Evolutionary conservation across 2,329 filamentous ascomycete species (phyloP).

Genomic region (Aspergillus japonicus): DNA sequence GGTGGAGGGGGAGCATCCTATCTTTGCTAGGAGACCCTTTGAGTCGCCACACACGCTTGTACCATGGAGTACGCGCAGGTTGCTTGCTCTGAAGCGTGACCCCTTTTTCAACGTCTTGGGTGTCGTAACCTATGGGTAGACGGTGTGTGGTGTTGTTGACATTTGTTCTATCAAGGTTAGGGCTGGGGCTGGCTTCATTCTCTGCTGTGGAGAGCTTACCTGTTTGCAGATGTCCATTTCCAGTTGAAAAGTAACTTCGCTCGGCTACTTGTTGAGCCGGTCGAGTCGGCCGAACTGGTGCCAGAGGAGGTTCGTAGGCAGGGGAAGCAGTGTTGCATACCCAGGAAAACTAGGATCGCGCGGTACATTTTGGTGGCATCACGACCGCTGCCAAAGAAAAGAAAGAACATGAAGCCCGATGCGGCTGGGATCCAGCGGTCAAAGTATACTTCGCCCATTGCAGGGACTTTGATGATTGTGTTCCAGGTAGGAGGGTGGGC

Average conservation of each 20-base stretch:
- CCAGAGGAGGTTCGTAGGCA: constrained; percentile 19
- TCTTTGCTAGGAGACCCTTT: constrained; percentile 8
- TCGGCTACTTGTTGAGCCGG: constrained; percentile 28
- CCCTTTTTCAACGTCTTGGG: constrained; percentile 26
- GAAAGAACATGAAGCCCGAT: constrained; percentile 56
- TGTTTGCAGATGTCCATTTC: constrained; percentile 16
- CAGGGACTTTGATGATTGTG: constrained; percentile 49
- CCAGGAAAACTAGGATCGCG: constrained; percentile 43
- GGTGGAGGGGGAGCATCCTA: constrained; percentile 14
- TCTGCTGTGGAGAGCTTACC: constrained; percentile 13
- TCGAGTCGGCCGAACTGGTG: constrained; percentile 7
- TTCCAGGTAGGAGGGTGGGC: constrained; percentile 55
- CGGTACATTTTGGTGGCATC: constrained; percentile 60
- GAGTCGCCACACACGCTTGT: constrained; percentile 13
- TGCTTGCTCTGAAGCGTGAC: background rate
- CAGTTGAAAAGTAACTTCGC: constrained; percentile 28
- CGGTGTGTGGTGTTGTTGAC: constrained; percentile 7
- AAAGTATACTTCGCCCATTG: constrained; percentile 46
- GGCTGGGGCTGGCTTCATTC: background rate
- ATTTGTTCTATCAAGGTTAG: constrained; percentile 6
- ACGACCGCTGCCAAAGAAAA: constrained; percentile 64
- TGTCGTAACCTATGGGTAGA: background rate
- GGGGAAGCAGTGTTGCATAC: constrained; percentile 38
- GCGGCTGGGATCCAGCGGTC: constrained; percentile 60
- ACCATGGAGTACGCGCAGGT: constrained; percentile 11